Evolutionary conservation across 2,329 filamentous ascomycete species (phyloP).

Genomic region (Didymella lethalis): DNA sequence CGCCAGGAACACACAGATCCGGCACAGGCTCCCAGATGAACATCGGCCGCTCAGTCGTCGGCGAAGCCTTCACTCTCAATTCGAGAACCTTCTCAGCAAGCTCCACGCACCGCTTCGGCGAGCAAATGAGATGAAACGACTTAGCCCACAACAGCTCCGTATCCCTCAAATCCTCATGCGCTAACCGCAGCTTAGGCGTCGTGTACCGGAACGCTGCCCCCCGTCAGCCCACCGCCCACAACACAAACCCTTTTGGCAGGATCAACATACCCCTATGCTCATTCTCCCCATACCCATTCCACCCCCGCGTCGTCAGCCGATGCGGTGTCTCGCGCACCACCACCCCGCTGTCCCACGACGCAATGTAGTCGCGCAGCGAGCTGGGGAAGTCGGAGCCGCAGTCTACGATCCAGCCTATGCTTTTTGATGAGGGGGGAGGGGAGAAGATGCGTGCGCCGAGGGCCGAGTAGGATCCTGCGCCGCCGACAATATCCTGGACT

Average conservation of each 20-base stretch:
- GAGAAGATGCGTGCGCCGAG: conserved; percentile 90
- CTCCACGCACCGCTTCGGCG: conserved; percentile 76
- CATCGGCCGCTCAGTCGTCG: conserved; percentile 58
- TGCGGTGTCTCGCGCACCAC: conserved; percentile 70
- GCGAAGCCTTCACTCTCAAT: conserved; percentile 35
- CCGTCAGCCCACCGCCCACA: background rate
- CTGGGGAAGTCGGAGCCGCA: conserved; percentile 85
- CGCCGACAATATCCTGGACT: conserved; percentile 81
- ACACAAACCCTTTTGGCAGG: no score
- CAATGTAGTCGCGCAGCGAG: conserved; percentile 68
- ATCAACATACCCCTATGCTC: conserved; percentile 64
- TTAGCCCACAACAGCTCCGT: conserved; percentile 70
- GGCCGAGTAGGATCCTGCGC: conserved; percentile 85
- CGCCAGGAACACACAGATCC: conserved; percentile 78
- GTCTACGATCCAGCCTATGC: conserved; percentile 91
- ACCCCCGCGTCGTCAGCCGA: conserved; percentile 84
- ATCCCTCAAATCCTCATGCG: conserved; percentile 72
- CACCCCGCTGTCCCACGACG: conserved; percentile 78
- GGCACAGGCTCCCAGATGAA: conserved; percentile 97
- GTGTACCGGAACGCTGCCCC: conserved; percentile 78
- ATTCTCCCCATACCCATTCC: conserved; percentile 84
- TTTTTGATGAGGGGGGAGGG: conserved; percentile 67
- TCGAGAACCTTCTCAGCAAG: conserved; percentile 75
- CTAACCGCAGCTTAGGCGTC: conserved; percentile 84
- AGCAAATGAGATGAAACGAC: conserved; percentile 89